These are phyloP conservation scores for Discostella stelligeroides DNA, from an alignment of 108 stramenopile genomes.

Conservation along the genomic window DNA sequence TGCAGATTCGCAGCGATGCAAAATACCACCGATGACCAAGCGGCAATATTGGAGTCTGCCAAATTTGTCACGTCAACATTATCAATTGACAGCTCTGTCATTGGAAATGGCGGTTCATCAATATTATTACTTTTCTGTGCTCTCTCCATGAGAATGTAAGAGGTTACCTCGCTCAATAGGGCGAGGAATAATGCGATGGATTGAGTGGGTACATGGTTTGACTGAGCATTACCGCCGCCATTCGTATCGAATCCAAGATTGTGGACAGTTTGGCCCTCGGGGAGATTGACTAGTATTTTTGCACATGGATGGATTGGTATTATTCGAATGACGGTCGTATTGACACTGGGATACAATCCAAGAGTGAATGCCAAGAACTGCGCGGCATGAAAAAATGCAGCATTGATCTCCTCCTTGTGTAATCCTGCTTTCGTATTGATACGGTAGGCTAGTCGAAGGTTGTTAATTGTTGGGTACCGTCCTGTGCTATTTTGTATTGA, in stretches of 20 bases:
- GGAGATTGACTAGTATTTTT: constrained; percentile 29
- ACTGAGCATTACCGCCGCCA: not conserved
- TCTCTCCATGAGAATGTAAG: constrained; percentile 12
- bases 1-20: constrained; percentile 39
- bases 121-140: not conserved
- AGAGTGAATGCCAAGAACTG: constrained; percentile 37
- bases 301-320: constrained; percentile 43
- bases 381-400: constrained; percentile 38
- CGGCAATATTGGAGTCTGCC: constrained; percentile 15
- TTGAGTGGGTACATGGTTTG: constrained; percentile 14
- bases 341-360: constrained; percentile 28
- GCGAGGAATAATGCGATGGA: constrained; percentile 28
- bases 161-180: constrained; percentile 31
- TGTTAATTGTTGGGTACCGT: constrained; percentile 40
- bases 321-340: constrained; percentile 23
- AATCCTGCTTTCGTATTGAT: constrained; percentile 33
- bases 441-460: constrained; percentile 44
- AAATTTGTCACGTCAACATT: constrained; percentile 37
- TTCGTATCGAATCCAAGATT: constrained; percentile 40
- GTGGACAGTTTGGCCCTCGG: constrained; percentile 28
- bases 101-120: constrained; percentile 20
- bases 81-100: constrained; percentile 28
- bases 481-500: constrained; percentile 4
- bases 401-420: constrained; percentile 32
- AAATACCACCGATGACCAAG: constrained; percentile 47